Evolutionary conservation across 225 moss, liverwort and hornwort genomes (phyloP).

Genomic region (Bryoerythrophyllum caledonicum): DNA sequence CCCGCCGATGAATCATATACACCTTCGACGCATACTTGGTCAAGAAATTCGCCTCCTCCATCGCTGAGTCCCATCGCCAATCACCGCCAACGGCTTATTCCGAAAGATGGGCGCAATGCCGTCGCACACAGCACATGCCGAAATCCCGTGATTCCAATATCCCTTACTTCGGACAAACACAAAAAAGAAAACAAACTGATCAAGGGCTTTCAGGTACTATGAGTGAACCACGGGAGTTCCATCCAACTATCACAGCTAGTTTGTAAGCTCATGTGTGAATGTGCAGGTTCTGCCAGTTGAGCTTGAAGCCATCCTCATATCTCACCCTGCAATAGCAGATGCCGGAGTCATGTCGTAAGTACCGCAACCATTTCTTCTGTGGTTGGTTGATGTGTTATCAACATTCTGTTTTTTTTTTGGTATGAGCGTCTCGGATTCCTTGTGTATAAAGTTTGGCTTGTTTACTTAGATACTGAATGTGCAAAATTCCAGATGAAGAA

Average conservation of each 20-base stretch:
- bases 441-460: too few species aligned
- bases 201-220: conserved; percentile 96
- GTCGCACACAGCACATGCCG: too few species aligned
- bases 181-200: too few species aligned
- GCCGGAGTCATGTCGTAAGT: conserved; percentile 90
- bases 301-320: conserved; percentile 77
- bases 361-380: not conserved
- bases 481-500: conserved; percentile 84
- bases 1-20: conserved; percentile 81
- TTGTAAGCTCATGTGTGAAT: not conserved
- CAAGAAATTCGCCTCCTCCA: conserved; percentile 95
- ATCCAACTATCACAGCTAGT: not conserved
- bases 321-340: conserved; percentile 80
- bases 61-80: conserved; percentile 92
- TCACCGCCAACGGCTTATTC: conserved; percentile 84
- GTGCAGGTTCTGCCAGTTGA: conserved; percentile 91
- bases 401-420: too few species aligned
- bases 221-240: not conserved
- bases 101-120: conserved; percentile 91
- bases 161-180: too few species aligned
- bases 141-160: conserved; percentile 90
- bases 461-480: not conserved
- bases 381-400: not conserved
- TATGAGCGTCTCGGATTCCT: too few species aligned
- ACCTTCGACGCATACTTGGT: conserved; percentile 89